Conservation (phyloP, 2,329 filamentous ascomycete species). For the Cyphellophora europaea region DNA sequence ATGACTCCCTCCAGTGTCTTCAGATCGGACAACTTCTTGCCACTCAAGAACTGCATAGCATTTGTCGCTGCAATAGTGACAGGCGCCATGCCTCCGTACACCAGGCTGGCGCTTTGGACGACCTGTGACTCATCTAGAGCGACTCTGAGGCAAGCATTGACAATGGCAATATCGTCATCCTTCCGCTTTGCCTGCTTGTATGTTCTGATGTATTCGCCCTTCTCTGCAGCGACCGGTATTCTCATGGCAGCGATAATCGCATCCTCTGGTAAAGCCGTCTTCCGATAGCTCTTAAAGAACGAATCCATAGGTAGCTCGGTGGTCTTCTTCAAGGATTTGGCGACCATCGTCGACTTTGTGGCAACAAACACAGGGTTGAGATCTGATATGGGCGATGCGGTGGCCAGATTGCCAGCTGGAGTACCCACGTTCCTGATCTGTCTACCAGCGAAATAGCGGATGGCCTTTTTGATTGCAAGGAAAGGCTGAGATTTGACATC, state of each 20-base stretch:
- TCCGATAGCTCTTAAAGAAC: conserved; percentile 88
- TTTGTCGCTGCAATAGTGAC: conserved; percentile 80
- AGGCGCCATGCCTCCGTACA: conserved; percentile 93
- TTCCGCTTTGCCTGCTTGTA: conserved; percentile 98
- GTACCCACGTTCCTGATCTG: conserved; percentile 98
- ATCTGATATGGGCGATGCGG: conserved; percentile 92
- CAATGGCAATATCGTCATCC: conserved; percentile 97
- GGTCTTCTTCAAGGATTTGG: conserved; percentile 64
- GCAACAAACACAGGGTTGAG: conserved; percentile 90
- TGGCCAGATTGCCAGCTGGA: conserved; percentile 86
- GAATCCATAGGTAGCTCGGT: conserved; percentile 82
- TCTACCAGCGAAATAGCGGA: conserved; percentile 86
- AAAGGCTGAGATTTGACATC: conserved; percentile 65
- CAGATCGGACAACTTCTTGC: conserved; percentile 70
- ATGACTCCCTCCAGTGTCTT: conserved; percentile 82
- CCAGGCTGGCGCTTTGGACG: conserved; percentile 67
- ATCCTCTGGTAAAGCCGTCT: conserved; percentile 69
- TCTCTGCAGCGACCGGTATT: conserved; percentile 67
- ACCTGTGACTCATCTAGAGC: conserved; percentile 58
- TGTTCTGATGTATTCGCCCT: conserved; percentile 74
- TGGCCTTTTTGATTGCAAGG: conserved; percentile 82
- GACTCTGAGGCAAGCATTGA: conserved; percentile 76
- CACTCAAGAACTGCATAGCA: conserved; percentile 63
- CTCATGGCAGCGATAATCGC: conserved; percentile 78
- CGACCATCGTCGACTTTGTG: conserved; percentile 70